These are phyloP conservation scores for Aureobasidium sp. DNA, from an alignment of 2,329 filamentous ascomycete species.

Conservation along the genomic window DNA sequence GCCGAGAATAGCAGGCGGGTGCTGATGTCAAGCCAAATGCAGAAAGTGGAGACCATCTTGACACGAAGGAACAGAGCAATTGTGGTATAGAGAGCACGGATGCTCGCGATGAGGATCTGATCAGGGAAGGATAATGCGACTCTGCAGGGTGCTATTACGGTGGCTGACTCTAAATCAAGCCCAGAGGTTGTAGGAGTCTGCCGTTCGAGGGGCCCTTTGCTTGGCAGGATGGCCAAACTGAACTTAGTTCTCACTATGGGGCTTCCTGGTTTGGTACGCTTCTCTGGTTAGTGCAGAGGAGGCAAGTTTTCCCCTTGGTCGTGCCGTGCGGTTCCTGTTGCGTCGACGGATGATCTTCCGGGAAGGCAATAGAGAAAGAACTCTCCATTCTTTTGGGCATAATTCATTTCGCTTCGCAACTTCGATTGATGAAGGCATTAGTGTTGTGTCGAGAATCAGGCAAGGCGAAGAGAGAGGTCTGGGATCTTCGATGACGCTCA, in stretches of 20 bases:
- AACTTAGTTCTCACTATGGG: not conserved
- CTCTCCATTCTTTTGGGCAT: not conserved
- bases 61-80: not conserved
- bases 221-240: not conserved
- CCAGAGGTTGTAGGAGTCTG: not conserved
- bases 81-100: slow-evolving; percentile 5
- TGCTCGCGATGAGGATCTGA: not conserved
- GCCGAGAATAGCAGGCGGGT: not conserved
- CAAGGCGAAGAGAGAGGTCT: not conserved
- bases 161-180: slow-evolving; percentile 7
- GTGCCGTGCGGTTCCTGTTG: not conserved
- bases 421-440: not conserved
- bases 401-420: not conserved
- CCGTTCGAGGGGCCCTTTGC: not conserved
- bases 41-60: not conserved
- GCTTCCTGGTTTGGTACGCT: not conserved
- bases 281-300: not conserved
- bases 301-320: not conserved
- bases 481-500: not conserved
- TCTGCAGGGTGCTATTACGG: not conserved
- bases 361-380: not conserved
- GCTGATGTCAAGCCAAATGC: not conserved
- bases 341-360: not conserved
- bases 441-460: not conserved
- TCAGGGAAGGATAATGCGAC: not conserved